phyloP scores from a whole-genome alignment of 192 early-diverging fungal species.

The Podila epicladia region DNA sequence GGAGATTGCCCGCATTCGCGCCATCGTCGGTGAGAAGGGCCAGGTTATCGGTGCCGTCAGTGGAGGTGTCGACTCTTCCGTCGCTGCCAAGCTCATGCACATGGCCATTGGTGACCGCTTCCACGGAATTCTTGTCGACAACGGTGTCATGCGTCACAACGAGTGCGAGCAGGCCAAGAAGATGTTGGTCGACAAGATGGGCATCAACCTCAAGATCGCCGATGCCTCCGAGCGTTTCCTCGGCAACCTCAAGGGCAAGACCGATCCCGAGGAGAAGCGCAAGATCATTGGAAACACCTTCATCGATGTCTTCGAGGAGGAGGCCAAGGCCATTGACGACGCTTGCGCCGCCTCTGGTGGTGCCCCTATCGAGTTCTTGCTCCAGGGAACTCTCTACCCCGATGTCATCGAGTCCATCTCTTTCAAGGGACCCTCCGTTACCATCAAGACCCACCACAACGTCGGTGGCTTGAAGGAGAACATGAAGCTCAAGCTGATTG shows the following conservation, averaged over 20 bases:
- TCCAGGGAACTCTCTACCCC: conserved; percentile 98
- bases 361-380: conserved; percentile 90
- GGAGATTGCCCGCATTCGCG: conserved; percentile 94
- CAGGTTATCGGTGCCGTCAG: conserved; percentile 97
- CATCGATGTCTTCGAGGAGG: conserved; percentile 96
- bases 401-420: conserved; percentile 99
- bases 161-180: conserved; percentile 90
- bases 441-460: conserved; percentile 99
- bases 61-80: conserved; percentile 97
- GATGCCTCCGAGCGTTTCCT: conserved; percentile 90
- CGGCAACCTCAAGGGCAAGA: conserved; percentile 87
- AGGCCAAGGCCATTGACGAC: conserved; percentile 89
- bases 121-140: conserved; percentile 98
- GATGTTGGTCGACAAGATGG: conserved; percentile 87
- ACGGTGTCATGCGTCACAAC: conserved; percentile 98
- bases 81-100: conserved; percentile 97
- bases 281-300: conserved; percentile 99
- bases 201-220: conserved; percentile 95
- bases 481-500: conserved; percentile 98
- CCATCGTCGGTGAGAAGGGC: conserved; percentile 88
- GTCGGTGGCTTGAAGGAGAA: conserved; percentile 96
- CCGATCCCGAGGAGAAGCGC: conserved; percentile 96
- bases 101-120: conserved; percentile 98
- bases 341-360: conserved; percentile 73
- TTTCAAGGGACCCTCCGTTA: conserved; percentile 99